Evolutionary conservation across 176 grass and related monocot genomes (phyloP), one percentile per base, ranked within the genome.

Genomic region (Eragrostis nindensis): DNA sequence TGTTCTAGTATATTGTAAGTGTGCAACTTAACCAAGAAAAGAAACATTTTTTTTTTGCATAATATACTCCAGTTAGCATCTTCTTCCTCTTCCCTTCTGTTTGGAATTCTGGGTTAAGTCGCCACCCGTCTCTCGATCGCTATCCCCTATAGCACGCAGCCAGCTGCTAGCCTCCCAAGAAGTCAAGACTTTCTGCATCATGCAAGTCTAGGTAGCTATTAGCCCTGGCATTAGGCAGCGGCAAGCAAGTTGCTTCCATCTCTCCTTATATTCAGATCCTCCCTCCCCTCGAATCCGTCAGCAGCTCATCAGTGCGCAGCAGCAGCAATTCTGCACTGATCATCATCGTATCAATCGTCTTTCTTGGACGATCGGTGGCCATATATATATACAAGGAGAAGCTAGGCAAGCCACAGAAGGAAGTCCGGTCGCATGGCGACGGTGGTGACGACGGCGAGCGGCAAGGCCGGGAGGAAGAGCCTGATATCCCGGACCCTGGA

Each of bases 401-500:
- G 43, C n/a, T n/a, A n/a, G n/a, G n/a, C n/a, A n/a, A n/a, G n/a
- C n/a, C n/a, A n/a, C n/a, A n/a, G n/a, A n/a, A n/a, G n/a, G n/a
- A n/a, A n/a, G n/a, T n/a, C n/a, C n/a, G n/a, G n/a, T n/a, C n/a
- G n/a, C 53, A 85, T 91, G 82, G 82, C 62, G 18, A 57, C 60
- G 30, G 46, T 50, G 44, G 53, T 19, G 73, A 38, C 64, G 64
- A 1, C 45, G 48, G 1, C 44, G 45, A 84, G 65, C 76, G 86
- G 48, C 80, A 88, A 86, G 77, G 79, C 50, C 60, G 1, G 5
- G 45, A 85, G 56, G 39, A 89, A 77, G 68, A 73, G 83, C 70
- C 86, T 96, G 76, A 79, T 96, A 7, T 73, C 77, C 18, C 88
- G 82, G 70, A 89, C 90, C 9, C 82, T 96, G 63, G 75, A 77